phyloP scores from a whole-genome alignment of 495 filamentous ascomycete species.

The Patellaria atrata region DNA sequence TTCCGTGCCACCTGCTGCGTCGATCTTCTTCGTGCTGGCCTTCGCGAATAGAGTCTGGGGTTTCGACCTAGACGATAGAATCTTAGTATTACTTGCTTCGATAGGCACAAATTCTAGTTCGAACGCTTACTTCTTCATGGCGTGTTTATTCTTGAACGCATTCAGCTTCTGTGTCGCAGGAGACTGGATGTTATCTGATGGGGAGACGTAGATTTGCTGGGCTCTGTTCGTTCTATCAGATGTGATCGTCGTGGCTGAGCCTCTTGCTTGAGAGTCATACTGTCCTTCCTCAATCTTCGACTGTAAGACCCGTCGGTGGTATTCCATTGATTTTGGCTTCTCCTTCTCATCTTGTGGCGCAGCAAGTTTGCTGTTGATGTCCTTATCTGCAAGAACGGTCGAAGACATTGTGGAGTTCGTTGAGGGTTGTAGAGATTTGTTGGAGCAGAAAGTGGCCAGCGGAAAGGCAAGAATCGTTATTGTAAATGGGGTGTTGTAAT shows the following conservation, averaged over 20 bases:
- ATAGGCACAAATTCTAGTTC: neutral
- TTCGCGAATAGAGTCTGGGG: constrained; percentile 21
- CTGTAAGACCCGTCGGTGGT: constrained; percentile 65
- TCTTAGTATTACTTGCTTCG: constrained; percentile 4
- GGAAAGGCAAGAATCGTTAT: too few species aligned
- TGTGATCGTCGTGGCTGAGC: neutral
- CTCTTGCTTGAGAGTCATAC: constrained; percentile 31
- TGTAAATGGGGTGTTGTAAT: too few species aligned
- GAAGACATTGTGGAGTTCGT: constrained; percentile 9
- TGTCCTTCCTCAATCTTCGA: constrained; percentile 53
- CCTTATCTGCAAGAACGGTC: constrained; percentile 41
- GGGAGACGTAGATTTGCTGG: constrained; percentile 66
- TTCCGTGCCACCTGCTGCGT: constrained; percentile 10
- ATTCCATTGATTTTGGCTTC: constrained; percentile 53
- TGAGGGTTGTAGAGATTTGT: too few species aligned
- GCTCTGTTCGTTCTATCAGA: constrained; percentile 22
- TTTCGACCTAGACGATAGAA: constrained; percentile 11
- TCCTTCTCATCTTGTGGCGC: constrained; percentile 19
- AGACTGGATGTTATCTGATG: constrained; percentile 83
- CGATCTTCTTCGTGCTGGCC: constrained; percentile 19
- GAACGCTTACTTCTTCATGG: constrained; percentile 35
- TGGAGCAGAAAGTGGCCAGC: too few species aligned
- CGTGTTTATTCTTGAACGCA: constrained; percentile 69
- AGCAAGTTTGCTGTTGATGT: constrained; percentile 38
- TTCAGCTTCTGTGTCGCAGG: constrained; percentile 85